Evolutionary conservation across 1,139 yeast genomes (phyloP), one percentile per base, ranked within the genome.

Genomic region (Zygosaccharomyces sapae): DNA sequence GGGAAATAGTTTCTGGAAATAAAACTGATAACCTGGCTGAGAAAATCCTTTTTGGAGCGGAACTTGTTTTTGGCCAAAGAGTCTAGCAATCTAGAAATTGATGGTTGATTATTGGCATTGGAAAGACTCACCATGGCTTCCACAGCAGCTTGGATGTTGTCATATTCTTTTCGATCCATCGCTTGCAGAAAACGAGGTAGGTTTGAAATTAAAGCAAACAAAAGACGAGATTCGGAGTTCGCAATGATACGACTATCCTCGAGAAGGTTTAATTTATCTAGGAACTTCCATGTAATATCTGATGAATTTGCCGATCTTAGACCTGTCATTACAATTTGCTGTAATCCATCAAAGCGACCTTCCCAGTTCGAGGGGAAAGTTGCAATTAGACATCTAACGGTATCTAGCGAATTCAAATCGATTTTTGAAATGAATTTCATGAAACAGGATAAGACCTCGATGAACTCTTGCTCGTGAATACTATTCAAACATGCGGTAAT

Each of bases 341-440:
- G 96, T 8, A 94, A 70, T 0, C 98, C 98, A 59, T 84, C 92
- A 64, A 90, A 92, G 47, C 82, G 77, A 0, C 97, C 96, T 61
- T 88, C 96, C 98, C 98, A 94, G 54, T 86, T 85, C 0, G 95
- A 83, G 0, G 99, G 99, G 63, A 90, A 92, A 0, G 94, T 85
- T 0, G 94, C 79, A 18, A 87, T 78, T 48, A 90, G 72, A 65
- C 95, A 83, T 18, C 85, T 79, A 2, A 89, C 92, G 0, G 95
- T 88, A 49, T 87, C 96, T 0, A 83, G 85, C 0, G 95, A 82
- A 56, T 86, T 90, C 49, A 89, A 70, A 61, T 89, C 96, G 59
- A 92, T 86, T 63, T 90, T 90, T 9, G 90, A 81, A 20, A 92
- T 78, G 61, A 90, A 84, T 58, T 86, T 88, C 33, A 89, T 80